Conservation (phyloP, 2,329 filamentous ascomycete genomes). For the Kalmusia sp. region DNA sequence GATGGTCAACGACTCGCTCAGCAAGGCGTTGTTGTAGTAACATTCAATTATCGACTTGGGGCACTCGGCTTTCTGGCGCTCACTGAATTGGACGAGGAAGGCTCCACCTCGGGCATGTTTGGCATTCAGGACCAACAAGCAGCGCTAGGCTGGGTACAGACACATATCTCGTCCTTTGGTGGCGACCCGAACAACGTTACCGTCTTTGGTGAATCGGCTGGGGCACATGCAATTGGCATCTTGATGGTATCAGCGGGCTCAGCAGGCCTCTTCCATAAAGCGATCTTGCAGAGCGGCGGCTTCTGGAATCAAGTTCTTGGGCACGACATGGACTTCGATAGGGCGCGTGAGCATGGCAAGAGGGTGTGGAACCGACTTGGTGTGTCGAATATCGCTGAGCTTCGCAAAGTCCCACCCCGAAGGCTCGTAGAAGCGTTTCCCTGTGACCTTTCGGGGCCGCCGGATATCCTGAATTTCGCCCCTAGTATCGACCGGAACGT, state of each 20-base stretch:
- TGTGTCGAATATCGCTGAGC: no score
- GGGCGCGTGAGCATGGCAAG: no score
- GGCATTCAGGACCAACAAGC: constrained; percentile 16
- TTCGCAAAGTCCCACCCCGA: no score
- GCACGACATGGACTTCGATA: no score
- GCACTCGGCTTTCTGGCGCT: constrained; percentile 1
- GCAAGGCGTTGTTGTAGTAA: constrained; percentile 2
- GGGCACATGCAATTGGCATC: not conserved
- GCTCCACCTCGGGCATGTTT: constrained; percentile 3
- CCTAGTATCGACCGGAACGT: no score
- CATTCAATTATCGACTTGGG: constrained; percentile 3
- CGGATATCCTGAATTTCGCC: no score
- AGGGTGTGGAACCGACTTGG: no score
- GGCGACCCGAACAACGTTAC: constrained; percentile 23
- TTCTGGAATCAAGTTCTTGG: no score
- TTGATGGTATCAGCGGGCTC: not conserved
- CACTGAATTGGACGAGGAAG: not conserved
- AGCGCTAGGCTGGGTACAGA: constrained; percentile 51
- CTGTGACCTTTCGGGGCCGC: no score
- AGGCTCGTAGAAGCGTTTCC: no score
- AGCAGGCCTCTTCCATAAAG: not conserved
- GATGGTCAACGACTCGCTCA: not conserved
- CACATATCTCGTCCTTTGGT: constrained; percentile 36
- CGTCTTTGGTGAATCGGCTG: constrained; percentile 16
- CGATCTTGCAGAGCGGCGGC: not conserved